Percentiles rank a stretch among this genome's conserved stretches.
Evolutionary conservation across 2,329 filamentous ascomycete species (phyloP).

Genomic region (Graphium sp.): DNA sequence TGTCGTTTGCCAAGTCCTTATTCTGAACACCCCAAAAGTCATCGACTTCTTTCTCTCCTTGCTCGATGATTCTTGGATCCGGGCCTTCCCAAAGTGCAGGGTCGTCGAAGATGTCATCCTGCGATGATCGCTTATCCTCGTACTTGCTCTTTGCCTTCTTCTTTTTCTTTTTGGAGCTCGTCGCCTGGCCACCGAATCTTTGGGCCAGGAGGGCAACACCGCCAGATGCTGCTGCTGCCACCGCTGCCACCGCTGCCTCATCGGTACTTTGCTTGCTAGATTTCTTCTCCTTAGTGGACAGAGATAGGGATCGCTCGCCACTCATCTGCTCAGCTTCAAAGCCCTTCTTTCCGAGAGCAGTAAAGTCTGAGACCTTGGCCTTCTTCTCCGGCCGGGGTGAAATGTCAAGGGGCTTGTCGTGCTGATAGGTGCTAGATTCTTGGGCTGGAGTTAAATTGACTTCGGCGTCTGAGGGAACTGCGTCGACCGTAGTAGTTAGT

Average conservation of each 20-base stretch:
- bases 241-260: constrained; percentile 8
- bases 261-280: background rate
- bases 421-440: constrained; percentile 15
- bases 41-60: constrained; percentile 10
- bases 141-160: constrained; percentile 20
- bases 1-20: constrained; percentile 2
- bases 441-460: constrained; percentile 16
- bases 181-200: constrained; percentile 12
- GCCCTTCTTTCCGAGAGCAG: too few relatives aligned
- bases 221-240: constrained; percentile 11
- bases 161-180: constrained; percentile 13
- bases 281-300: too few relatives aligned
- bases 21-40: constrained; percentile 14
- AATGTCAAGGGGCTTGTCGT: constrained; percentile 19
- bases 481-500: background rate
- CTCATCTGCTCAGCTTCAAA: too few relatives aligned
- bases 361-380: constrained; percentile 11
- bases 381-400: constrained; percentile 17
- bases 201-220: constrained; percentile 17
- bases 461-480: constrained; percentile 6
- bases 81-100: constrained; percentile 24
- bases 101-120: constrained; percentile 27
- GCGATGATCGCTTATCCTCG: constrained; percentile 19
- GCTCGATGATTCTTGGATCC: constrained; percentile 17
- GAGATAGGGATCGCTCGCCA: too few relatives aligned